Evolutionary conservation across 768 basidiomycete genomes (phyloP).

Genomic region (Xanthoconium stramineum): DNA sequence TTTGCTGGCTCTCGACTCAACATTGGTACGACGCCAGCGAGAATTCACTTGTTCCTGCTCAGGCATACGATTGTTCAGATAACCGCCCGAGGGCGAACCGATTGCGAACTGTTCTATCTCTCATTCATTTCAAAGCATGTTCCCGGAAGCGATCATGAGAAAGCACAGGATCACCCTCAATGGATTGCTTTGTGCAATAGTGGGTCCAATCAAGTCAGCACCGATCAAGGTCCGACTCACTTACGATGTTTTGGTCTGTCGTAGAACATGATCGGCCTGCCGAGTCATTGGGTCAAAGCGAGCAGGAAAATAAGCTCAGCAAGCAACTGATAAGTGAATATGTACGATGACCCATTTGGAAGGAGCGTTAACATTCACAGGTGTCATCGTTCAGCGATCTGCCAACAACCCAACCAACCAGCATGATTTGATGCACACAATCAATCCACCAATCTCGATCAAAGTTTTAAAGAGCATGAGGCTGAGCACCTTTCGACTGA

Average conservation of each 20-base stretch:
- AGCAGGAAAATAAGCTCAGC: conserved; percentile 50
- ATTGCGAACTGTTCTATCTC: conserved; percentile 82
- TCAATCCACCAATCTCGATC: conserved; percentile 31
- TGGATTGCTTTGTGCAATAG: conserved; percentile 64
- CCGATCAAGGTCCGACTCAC: not conserved
- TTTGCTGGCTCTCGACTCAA: conserved; percentile 60
- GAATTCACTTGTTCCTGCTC: conserved; percentile 9
- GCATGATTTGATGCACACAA: conserved; percentile 11
- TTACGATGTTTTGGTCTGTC: not conserved
- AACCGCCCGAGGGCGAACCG: conserved; percentile 64
- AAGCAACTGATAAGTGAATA: conserved; percentile 57
- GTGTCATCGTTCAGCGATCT: conserved; percentile 30
- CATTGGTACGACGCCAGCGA: conserved; percentile 42
- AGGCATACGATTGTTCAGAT: conserved; percentile 44
- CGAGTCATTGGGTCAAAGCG: conserved; percentile 28
- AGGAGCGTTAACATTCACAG: conserved; percentile 16
- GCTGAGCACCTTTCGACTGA: conserved; percentile 59
- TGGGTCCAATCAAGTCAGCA: conserved; percentile 27
- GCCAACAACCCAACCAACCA: conserved; percentile 20
- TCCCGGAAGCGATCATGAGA: conserved; percentile 39
- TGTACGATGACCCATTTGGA: not conserved
- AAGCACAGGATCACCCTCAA: conserved; percentile 53
- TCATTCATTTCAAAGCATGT: conserved; percentile 55
- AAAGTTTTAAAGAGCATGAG: conserved; percentile 69
- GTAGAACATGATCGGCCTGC: conserved; percentile 60